Evolutionary conservation across 2,329 filamentous ascomycete genomes (phyloP).

Genomic region (Calonectria pauciramosa): DNA sequence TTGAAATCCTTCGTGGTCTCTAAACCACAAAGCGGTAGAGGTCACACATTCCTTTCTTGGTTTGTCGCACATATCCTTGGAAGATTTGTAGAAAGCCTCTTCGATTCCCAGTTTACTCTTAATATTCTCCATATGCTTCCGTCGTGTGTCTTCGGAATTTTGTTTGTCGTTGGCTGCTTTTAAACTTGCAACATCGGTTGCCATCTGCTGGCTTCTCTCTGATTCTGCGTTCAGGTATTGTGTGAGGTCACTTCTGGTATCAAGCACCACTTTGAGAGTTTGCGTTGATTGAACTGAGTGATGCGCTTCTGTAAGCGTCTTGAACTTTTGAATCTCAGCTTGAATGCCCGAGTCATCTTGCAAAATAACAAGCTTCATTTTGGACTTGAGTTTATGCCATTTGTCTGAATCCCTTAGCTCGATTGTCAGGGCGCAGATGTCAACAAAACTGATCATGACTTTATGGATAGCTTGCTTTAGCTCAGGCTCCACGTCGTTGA

Average conservation of each 20-base stretch:
- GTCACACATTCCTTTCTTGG: not conserved
- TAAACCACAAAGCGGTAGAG: not conserved
- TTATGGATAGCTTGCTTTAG: not conserved
- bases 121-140: slow-evolving; percentile 4
- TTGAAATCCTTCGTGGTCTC: not conserved
- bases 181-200: not conserved
- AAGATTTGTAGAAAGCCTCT: not conserved
- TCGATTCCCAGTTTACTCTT: not conserved
- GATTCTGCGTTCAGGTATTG: not conserved
- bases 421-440: not conserved
- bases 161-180: not conserved
- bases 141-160: not conserved
- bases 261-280: not conserved
- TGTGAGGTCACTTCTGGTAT: not conserved
- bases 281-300: not conserved
- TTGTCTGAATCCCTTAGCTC: not conserved
- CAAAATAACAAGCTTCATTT: not conserved
- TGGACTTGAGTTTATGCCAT: not conserved
- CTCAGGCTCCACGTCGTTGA: not conserved
- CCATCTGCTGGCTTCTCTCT: slow-evolving; percentile 1
- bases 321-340: slow-evolving; percentile 3
- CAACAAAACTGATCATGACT: slow-evolving; percentile 2
- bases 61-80: not conserved
- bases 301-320: not conserved
- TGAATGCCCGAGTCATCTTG: not conserved